Base-by-base conservation (phyloP, 768 basidiomycete genomes). In the Boletus rubescentipes region DNA sequence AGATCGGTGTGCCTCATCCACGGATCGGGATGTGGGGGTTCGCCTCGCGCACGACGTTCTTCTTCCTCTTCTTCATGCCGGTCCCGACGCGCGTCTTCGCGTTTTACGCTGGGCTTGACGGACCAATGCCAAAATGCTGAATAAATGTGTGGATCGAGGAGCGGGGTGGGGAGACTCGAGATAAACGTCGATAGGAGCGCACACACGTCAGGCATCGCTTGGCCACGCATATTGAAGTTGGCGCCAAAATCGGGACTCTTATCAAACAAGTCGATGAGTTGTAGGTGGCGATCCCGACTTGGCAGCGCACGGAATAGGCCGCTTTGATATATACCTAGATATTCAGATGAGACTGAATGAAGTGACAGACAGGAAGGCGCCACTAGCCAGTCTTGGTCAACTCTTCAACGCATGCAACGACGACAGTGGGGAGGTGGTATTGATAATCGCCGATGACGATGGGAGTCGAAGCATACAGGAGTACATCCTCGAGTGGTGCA, bases 101-200 rank as follows among this genome's bases (percentile, higher is more conserved):
- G 67, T 20, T 66, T 68, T 30, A 73, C 68, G 32, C 75, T 77
- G 5, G 79, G 78, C 7, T 71, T 69, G 26, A 81, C 72, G 38
- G 73, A 76, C 75, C 72, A 74, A 1, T 69, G 64, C 73, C 75
- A 73, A 47, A 82, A 73, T 0, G 77, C 74, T 0, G 68, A 58
- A 53, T 75, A 75, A 15, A 81, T 64, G 1, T 64, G 65, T 2
- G 72, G 63, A 46, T 77, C 75, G 43, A 84, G 59, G 21, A 83
- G 67, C 0, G 81, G 75, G 44, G 67, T 66, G 1, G 82, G 78
- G 8, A 83, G 70, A 47, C 75, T 71, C 16, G 74, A 73, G 49
- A 83, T 70, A 55, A 77, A 83, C 2, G 74, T 72, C 12, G 77
- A 74, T 23, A 83, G 61, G 34, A 80, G 67, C 0, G 77, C 77